Evolutionary conservation across 192 early-diverging fungal genomes (phyloP), one percentile per base, ranked within the genome.

Genomic region (Chytriomyces confervae): DNA sequence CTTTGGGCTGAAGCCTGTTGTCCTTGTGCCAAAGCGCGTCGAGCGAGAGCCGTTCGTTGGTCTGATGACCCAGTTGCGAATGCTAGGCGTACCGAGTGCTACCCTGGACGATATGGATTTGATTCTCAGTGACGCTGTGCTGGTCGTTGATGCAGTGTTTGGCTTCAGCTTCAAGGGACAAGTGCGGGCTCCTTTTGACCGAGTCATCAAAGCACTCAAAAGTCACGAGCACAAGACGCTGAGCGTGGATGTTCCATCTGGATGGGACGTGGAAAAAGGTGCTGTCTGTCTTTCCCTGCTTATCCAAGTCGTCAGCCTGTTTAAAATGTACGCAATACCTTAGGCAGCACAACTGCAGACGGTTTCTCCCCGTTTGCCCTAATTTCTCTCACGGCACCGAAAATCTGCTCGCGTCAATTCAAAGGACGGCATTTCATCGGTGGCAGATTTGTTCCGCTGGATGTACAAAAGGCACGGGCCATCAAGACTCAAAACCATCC

Each of bases 241-340:
- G 8, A 86, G 91, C 27, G 94, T 99, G 46, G 97, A 99, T 77
- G 93, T 99, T 75, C 97, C 97, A 11, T 94, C 92, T 16, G 96
- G 94, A 11, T 99, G 96, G 96, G 90, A 98, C 79, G 96, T 99
- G 0, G 95, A 95, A 64, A 69, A 89, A 71, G 97, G 96, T 83
- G 86, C 69, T 43, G 20, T 43, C 29, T 13, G 45, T 7, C 1
- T 47, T 44, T 5, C 44, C 16, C 46, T 62, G 20, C 5, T 20
- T 5, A 5, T 66, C 18, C 11, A 23, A 16, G 10, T n/a, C 16
- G 11, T 66, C n/a, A 23, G 29, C 29, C 23, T 69, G 68, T 69
- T 50, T 47, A 0, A 11, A 18, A 24, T 24, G 44, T 5, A 27
- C 27, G 5, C 63, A 23, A 73, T 29, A 23, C 13, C 74, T 51